Evolutionary conservation across 768 basidiomycete species (phyloP), one percentile per base, ranked within the genome.

Genomic region (Rhodotorula diobovata): DNA sequence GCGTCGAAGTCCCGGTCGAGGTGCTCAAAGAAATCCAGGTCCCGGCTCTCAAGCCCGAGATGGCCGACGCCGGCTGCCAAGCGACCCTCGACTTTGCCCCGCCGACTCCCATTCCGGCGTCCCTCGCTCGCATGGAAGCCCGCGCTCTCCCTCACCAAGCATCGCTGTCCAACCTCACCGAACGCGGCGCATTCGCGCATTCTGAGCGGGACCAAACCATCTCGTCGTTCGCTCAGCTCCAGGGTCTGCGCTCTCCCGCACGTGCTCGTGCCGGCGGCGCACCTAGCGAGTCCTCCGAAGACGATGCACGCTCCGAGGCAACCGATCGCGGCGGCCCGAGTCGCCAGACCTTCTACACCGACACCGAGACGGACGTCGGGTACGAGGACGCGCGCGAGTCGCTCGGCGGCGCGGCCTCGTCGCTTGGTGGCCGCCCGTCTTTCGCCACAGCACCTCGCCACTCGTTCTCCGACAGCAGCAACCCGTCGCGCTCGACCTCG

Each of bases 371-470:
- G 11, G 77, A 76, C 11, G 61, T 66, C 45, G 77, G 76, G 48
- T 78, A 74, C 55, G 77, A 78, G 55, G 77, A 78, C 43, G 77
- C 77, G 1, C 71, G 74, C 54, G 77, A 78, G 57, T 74, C 74
- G 25, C 71, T 78, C 55, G 77, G 75, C 25, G 73, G 65, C 15
- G 64, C 64, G 7, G 21, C 64, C 2, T 65, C 64, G 28, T 55
- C 55, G 18, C 64, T 65, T 39, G 57, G 37, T 10, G 34, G 66
- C n/a, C 60, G 59, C 20, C 69, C 63, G 2, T 59, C 68, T 4
- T 48, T 46, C 25, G 57, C 39, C 28, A 57, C 61, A 7, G 39
- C 28, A 12, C 70, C 70, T 23, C 65, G 70, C 23, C 30, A 30
- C 1, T 71, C 70, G 12, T 71, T 63, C 66, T 56, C 70, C 15